Base-by-base conservation (phyloP, 495 filamentous ascomycete genomes). In the Talaromyces wortmannii region DNA sequence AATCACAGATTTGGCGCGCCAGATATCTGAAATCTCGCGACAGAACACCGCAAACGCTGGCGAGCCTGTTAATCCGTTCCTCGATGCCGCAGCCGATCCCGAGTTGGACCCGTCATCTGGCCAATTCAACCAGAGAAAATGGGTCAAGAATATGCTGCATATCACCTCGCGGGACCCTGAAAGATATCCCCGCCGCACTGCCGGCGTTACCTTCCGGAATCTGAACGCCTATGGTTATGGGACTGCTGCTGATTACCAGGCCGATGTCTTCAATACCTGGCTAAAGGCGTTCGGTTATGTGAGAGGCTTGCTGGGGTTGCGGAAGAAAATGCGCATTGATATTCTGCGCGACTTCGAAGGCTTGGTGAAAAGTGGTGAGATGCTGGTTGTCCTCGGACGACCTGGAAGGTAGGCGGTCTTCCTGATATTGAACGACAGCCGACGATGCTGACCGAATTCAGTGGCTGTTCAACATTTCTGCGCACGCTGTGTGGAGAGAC, bases 321-420 rank as follows among this genome's bases (percentile, higher is more conserved):
- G 75, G 5, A 68, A 81, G 59, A 81, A 80, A 52, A 68, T 58
- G 7, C 84, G 87, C 57, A 89, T 91, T 54, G 84, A 91, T 40
- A 91, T 92, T 54, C 72, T 94, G 31, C 81, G 81, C 31, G 70
- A 82, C 31, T 89, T 92, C 60, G 85, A 88, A 51, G 90, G 89
- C 2, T 63, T 91, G 6, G 75, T 92, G 3, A 80, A 80, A 58
- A 82, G 79, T 23, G 89, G 90, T 12, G 89, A 94, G 71, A 90
- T 90, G 84, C 72, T 94, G 43, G 75, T 92, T 15, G 89, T 92
- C 0, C 76, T 92, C 17, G 90, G 88, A 15, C 82, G 84, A 18
- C 90, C 89, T 12, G 90, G 85, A 57, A 73, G 64, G 71, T 70
- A 62, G 64, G 65, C 67, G 15, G 15, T 45, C 7, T 6, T 31